Evolutionary conservation across 2,329 filamentous ascomycete genomes (phyloP), one percentile per base, ranked within the genome.

Genomic region (Ascochyta clinopodiicola): DNA sequence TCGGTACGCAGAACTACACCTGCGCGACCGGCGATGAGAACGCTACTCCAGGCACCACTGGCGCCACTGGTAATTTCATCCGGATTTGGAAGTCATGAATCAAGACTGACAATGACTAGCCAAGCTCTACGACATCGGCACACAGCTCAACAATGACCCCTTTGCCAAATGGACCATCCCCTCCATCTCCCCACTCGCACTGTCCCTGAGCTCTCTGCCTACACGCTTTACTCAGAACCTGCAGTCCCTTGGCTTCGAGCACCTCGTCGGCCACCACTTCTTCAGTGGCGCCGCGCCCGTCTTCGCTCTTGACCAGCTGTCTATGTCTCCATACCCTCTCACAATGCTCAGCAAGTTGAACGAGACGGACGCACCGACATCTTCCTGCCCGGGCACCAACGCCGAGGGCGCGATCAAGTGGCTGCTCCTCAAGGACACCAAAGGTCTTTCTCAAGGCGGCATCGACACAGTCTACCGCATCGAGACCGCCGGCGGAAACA

Each of bases 211-310:
- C 34, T 49, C 62, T 21, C 51, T 57, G 22, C 62, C 66, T 10
- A 38, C 40, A 21, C 48, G 61, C 15, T 62, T 74, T n/a, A 59
- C 66, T 32, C 56, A 54, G 50, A 72, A 68, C 48, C 66, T 75
- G 45, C 49, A 56, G 27, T 59, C 60, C 1, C 64, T 71, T 35
- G 71, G 72, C 46, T 75, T 68, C 58, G 57, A 68, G 48, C 49
- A 66, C 6, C 80, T 82, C 64, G 69, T 87, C 13, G 89, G 88
- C 27, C 81, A 85, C 64, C 89, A 92, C 80, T 89, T 80, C 81
- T 91, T 91, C 79, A 82, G 73, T 57, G 53, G 44, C 42, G 67
- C 39, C 75, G 81, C 59, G 0, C 88, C 89, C 1, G 85, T 80
- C 12, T 91, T 91, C 70, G 79, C 84, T 55, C 78, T 90, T 34